Evolutionary conservation across 345 rosid species (phyloP).

Genomic region (Mallotus nudiflorus): DNA sequence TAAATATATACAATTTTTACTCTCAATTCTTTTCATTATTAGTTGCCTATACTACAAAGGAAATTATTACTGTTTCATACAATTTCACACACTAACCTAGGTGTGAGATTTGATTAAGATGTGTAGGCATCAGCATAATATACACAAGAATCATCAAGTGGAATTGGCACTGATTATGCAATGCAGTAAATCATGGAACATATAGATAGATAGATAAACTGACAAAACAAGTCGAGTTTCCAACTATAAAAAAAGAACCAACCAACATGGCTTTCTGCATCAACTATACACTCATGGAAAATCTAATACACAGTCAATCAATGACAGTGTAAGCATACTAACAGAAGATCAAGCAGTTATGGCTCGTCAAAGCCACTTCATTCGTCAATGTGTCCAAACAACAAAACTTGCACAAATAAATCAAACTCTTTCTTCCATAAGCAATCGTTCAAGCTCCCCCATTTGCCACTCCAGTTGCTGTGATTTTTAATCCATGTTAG

Average conservation of each 20-base stretch:
- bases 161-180: neutral
- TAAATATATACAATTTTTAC: neutral
- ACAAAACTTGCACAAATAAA: neutral
- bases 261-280: neutral
- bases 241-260: neutral
- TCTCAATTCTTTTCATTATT: neutral
- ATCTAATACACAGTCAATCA: neutral
- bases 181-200: neutral
- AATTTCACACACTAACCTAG: neutral
- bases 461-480: slow-evolving; percentile 83
- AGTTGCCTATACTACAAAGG: neutral
- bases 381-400: neutral
- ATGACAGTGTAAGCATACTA: slow-evolving; percentile 1
- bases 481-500: slow-evolving; percentile 2
- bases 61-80: too few species aligned
- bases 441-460: slow-evolving; percentile 86
- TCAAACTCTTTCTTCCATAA: slow-evolving; percentile 53
- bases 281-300: neutral
- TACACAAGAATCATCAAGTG: neutral
- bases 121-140: neutral
- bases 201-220: neutral
- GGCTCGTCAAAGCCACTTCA: neutral
- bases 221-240: neutral
- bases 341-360: neutral
- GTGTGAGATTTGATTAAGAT: neutral